Conservation (phyloP, 2,329 filamentous ascomycete species). For the Aspergillus terreus region DNA sequence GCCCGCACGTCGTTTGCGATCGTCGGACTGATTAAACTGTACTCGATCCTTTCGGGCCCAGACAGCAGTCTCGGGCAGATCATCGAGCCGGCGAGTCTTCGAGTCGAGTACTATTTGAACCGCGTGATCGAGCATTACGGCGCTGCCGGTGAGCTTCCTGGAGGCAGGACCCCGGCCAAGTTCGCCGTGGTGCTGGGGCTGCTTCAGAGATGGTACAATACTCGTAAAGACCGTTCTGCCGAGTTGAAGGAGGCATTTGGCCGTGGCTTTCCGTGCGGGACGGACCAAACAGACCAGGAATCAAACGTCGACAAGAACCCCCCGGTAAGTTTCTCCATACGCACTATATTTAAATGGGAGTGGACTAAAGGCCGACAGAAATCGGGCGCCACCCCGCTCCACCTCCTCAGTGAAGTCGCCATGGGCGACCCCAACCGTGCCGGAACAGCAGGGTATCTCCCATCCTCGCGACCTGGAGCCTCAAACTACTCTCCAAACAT, state of each 20-base stretch:
- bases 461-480: neutral
- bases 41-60: slow-evolving; percentile 62
- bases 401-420: slow-evolving; percentile 41
- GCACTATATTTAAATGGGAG: neutral
- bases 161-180: slow-evolving; percentile 63
- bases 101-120: slow-evolving; percentile 64
- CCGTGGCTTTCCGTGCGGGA: neutral
- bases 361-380: slow-evolving; percentile 7
- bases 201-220: slow-evolving; percentile 65
- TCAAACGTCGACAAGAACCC: neutral
- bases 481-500: neutral
- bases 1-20: slow-evolving; percentile 69
- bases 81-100: slow-evolving; percentile 65
- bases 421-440: slow-evolving; percentile 27
- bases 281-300: neutral
- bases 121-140: slow-evolving; percentile 66
- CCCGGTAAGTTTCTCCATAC: slow-evolving; percentile 5
- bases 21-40: slow-evolving; percentile 70
- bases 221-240: slow-evolving; percentile 41
- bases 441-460: neutral
- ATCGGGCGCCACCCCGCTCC: slow-evolving; percentile 30
- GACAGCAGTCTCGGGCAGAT: slow-evolving; percentile 66
- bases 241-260: slow-evolving; percentile 22
- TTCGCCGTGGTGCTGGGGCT: slow-evolving; percentile 68
- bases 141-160: slow-evolving; percentile 59